Evolutionary conservation across 1,139 yeast genomes (phyloP), one percentile per base, ranked within the genome.

Genomic region (Casaregolazyma lundiana): DNA sequence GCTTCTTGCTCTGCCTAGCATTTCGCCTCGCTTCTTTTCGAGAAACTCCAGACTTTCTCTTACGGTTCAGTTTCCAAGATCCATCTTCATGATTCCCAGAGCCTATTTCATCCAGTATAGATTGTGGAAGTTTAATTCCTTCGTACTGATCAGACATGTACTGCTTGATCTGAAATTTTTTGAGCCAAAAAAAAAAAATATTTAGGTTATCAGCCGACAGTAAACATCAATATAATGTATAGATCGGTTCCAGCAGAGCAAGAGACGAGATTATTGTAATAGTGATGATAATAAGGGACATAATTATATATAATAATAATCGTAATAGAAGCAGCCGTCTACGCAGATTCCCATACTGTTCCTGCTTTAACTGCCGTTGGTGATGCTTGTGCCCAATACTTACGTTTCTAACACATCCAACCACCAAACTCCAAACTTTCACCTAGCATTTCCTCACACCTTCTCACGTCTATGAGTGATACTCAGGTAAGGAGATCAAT

Each of bases 41-140:
- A 35, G 77, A 64, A 1, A 70, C 48, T 3, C 55, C 59, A 29
- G 53, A 55, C 38, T 50, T 58, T 30, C 55, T 62, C 52, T 53
- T 65, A 53, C 64, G 62, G 64, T 64, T 71, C 15, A 26, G 13
- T 11, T 26, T 26, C 32, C 32, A 26, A 54, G 69, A 34, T 9
- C 47, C 48, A 20, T 47, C 68, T 53, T 61, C 39, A 13, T 41
- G 48, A 19, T 68, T 68, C 48, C 75, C 74, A 39, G 78, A 76
- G 17, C 72, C 77, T 16, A 86, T 73, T 60, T 81, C 82, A 53
- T 85, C 92, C 44, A 86, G 62, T 34, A 87, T 63, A 15, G 70
- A 66, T 1, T 84, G 85, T 0, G 95, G 95, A 21, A 86, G 69
- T 50, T 80, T 73, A 43, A 84, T 55, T 8, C 42, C 42, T 2